Evolutionary conservation across 2,329 filamentous ascomycete genomes (phyloP).

Genomic region (Colletotrichum sp.): DNA sequence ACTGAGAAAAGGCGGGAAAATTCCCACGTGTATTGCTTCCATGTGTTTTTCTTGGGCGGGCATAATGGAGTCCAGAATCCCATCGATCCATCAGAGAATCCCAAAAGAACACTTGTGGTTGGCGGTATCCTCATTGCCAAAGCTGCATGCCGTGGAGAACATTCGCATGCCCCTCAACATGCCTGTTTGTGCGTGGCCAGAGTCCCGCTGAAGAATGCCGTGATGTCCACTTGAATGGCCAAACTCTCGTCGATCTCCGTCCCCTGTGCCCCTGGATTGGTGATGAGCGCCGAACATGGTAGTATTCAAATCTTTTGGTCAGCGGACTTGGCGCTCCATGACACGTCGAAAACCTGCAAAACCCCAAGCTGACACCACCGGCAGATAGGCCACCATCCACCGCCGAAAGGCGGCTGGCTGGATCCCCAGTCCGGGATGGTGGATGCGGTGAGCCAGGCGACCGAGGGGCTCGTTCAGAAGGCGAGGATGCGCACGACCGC

Average conservation of each 20-base stretch:
- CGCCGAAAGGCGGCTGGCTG: not conserved
- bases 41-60: not conserved
- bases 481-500: not conserved
- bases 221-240: not conserved
- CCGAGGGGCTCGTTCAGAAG: not conserved
- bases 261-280: not conserved
- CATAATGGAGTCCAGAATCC: not conserved
- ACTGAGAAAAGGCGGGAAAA: not conserved
- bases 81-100: not conserved
- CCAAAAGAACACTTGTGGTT: not conserved
- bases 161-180: not conserved
- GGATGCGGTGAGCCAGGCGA: conserved; percentile 7
- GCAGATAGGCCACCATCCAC: not conserved
- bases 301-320: not conserved
- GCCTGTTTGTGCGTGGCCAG: not conserved
- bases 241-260: not conserved
- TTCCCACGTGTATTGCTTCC: not conserved
- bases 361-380: not conserved
- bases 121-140: not conserved
- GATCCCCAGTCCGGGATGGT: not conserved
- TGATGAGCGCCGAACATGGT: not conserved
- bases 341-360: not conserved
- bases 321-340: not conserved
- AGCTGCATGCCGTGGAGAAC: not conserved
- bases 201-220: not conserved